Evolutionary conservation across 1,139 yeast genomes (phyloP).

Genomic region (Blastobotrys apis): DNA sequence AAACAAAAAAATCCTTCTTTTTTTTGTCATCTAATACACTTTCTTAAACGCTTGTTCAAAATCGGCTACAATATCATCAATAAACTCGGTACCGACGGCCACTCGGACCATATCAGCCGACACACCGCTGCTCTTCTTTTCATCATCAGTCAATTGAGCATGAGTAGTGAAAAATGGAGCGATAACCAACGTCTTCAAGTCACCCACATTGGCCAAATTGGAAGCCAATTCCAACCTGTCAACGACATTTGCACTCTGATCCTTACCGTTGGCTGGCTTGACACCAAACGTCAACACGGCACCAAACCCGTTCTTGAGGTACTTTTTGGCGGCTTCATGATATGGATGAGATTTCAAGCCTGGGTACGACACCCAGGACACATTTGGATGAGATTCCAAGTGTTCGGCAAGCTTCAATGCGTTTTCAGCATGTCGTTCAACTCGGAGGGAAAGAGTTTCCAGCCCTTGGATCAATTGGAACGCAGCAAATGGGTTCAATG

Average conservation of each 20-base stretch:
- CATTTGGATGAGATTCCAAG: slow-evolving; percentile 68
- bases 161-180: slow-evolving; percentile 96
- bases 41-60: slow-evolving; percentile 68
- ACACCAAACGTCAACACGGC: slow-evolving; percentile 89
- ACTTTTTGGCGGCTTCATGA: slow-evolving; percentile 78
- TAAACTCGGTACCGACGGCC: slow-evolving; percentile 83
- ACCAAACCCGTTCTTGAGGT: slow-evolving; percentile 73
- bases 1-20: no score
- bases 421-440: slow-evolving; percentile 84
- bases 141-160: slow-evolving; percentile 80
- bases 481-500: slow-evolving; percentile 82
- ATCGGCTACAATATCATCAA: slow-evolving; percentile 84
- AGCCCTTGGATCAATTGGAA: slow-evolving; percentile 86
- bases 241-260: slow-evolving; percentile 76
- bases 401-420: slow-evolving; percentile 77
- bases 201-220: slow-evolving; percentile 95
- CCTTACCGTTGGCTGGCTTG: slow-evolving; percentile 50
- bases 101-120: slow-evolving; percentile 83
- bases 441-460: slow-evolving; percentile 89
- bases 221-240: slow-evolving; percentile 80
- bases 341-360: slow-evolving; percentile 81
- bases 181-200: slow-evolving; percentile 87
- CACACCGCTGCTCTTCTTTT: slow-evolving; percentile 78
- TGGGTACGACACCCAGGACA: slow-evolving; percentile 85
- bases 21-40: slow-evolving; percentile 24